Conservation (phyloP, 208 protist genomes). For the Crithidia fasciculata region DNA sequence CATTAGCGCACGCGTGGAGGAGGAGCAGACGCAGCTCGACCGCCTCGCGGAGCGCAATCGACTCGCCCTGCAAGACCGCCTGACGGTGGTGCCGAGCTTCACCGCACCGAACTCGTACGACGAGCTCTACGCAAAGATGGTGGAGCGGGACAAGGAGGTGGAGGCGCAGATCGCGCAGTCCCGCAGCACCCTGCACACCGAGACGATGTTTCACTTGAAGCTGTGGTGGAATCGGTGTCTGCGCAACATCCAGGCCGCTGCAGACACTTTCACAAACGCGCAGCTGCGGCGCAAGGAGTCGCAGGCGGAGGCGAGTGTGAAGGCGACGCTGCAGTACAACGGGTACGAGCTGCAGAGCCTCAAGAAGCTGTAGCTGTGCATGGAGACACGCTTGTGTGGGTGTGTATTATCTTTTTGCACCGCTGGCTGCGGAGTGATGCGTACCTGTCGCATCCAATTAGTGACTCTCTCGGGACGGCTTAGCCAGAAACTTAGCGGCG, state of each 20-base stretch:
- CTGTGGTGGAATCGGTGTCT: constrained; percentile 87
- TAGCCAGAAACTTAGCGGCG: too few species aligned
- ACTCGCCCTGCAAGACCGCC: constrained; percentile 45
- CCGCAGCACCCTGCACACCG: constrained; percentile 75
- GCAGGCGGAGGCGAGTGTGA: constrained; percentile 50
- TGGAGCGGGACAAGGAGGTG: constrained; percentile 56
- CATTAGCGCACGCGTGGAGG: constrained; percentile 60
- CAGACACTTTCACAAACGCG: constrained; percentile 36
- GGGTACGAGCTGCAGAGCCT: constrained; percentile 71
- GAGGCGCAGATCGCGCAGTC: constrained; percentile 44
- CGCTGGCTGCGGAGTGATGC: too few species aligned
- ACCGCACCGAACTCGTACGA: constrained; percentile 77
- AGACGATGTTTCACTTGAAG: constrained; percentile 76
- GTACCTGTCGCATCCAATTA: not conserved
- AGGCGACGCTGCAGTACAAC: constrained; percentile 50
- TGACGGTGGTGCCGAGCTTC: constrained; percentile 62
- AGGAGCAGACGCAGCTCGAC: constrained; percentile 62
- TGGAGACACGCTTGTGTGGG: not conserved
- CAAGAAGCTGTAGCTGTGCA: constrained; percentile 20
- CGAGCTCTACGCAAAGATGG: constrained; percentile 74
- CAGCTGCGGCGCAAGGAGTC: constrained; percentile 51
- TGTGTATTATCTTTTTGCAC: not conserved
- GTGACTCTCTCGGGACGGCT: too few species aligned
- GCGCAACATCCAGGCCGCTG: constrained; percentile 69
- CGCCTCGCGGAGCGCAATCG: constrained; percentile 54